phyloP scores from a whole-genome alignment of 2,329 filamentous ascomycete species.

The Pseudodiploospora longispora region DNA sequence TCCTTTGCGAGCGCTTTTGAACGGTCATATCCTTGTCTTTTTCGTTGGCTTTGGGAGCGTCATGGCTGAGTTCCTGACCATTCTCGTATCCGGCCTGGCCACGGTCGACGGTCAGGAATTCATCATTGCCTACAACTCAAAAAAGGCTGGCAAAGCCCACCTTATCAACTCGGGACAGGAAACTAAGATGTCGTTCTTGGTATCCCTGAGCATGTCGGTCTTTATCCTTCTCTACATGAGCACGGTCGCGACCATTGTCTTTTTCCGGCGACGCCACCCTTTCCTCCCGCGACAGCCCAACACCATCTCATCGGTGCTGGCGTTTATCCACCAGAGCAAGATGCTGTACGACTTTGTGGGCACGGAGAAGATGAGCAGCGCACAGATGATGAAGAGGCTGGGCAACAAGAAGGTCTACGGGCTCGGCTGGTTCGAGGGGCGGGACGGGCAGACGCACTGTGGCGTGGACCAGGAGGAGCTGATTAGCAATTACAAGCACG shows the following conservation, averaged over 20 bases:
- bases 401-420: slow-evolving; percentile 54
- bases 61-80: slow-evolving; percentile 64
- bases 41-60: slow-evolving; percentile 63
- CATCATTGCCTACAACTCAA: slow-evolving; percentile 21
- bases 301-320: slow-evolving; percentile 67
- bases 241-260: slow-evolving; percentile 50
- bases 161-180: slow-evolving; percentile 47
- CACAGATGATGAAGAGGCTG: slow-evolving; percentile 54
- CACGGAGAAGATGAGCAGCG: slow-evolving; percentile 54
- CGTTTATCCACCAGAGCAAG: slow-evolving; percentile 72
- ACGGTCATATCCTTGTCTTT: slow-evolving; percentile 57
- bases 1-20: slow-evolving; percentile 52
- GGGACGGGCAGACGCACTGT: slow-evolving; percentile 66
- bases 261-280: slow-evolving; percentile 53
- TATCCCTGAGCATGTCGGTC: slow-evolving; percentile 53
- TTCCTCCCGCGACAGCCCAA: slow-evolving; percentile 73
- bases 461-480: slow-evolving; percentile 73
- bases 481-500: slow-evolving; percentile 56
- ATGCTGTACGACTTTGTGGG: slow-evolving; percentile 72
- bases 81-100: slow-evolving; percentile 58
- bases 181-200: slow-evolving; percentile 56
- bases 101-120: slow-evolving; percentile 57
- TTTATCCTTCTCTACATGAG: slow-evolving; percentile 60
- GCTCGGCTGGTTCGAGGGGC: slow-evolving; percentile 66
- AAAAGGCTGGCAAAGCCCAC: slow-evolving; percentile 10